phyloP scores from a whole-genome alignment of 1,139 yeast genomes.

The Zygosaccharomyces sapae region DNA sequence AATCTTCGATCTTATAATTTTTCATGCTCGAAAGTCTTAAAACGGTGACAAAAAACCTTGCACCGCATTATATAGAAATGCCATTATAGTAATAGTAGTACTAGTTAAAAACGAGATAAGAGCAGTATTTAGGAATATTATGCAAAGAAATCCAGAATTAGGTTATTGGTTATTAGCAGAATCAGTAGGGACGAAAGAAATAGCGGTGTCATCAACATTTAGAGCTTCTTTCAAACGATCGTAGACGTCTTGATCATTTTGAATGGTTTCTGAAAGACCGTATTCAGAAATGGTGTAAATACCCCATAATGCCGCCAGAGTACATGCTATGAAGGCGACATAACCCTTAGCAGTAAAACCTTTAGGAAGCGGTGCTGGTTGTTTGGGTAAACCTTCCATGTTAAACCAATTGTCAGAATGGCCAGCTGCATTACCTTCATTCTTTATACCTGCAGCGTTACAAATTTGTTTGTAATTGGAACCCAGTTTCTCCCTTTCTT shows the following conservation, averaged over 20 bases:
- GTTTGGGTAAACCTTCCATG: conserved; percentile 53
- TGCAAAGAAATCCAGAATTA: not conserved
- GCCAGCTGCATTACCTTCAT: conserved; percentile 66
- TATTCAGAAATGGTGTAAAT: conserved; percentile 51
- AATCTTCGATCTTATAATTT: not conserved
- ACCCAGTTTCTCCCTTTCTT: conserved; percentile 40
- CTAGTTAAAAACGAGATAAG: not conserved
- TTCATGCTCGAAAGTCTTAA: not conserved
- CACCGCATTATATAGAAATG: not conserved
- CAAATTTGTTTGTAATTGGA: conserved; percentile 49
- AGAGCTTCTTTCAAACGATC: conserved; percentile 12
- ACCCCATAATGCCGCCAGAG: conserved; percentile 55
- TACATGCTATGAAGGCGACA: conserved; percentile 54
- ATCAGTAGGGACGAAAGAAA: not conserved
- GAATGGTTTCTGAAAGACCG: conserved; percentile 58
- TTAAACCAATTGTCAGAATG: conserved; percentile 48
- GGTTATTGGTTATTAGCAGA: not conserved
- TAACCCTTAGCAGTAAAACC: conserved; percentile 71
- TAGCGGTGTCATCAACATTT: not conserved
- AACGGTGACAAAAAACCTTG: not conserved
- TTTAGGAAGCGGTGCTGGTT: conserved; percentile 53
- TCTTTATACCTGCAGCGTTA: conserved; percentile 41
- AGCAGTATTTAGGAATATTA: conserved; percentile 1
- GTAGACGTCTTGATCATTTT: conserved; percentile 39
- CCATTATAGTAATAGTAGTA: not conserved